Base-by-base conservation (phyloP, 2,329 filamentous ascomycete species). In the Madurella fahalii region DNA sequence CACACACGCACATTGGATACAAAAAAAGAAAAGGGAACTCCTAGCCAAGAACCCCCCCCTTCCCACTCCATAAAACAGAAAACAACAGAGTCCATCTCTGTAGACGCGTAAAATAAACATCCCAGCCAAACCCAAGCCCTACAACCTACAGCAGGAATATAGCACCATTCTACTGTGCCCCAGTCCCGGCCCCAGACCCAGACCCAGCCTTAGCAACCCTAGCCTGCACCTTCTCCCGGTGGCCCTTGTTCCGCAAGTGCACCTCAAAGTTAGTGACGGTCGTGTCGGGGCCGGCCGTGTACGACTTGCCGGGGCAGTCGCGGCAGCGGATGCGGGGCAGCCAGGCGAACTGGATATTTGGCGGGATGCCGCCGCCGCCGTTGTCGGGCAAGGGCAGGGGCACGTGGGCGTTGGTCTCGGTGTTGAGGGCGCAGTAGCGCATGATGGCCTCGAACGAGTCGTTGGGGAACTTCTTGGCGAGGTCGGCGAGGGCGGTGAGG, bases 221-320 rank as follows among this genome's bases (percentile, higher is more conserved):
- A 32, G 52, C 53, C 58, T 85, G 81, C 9, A 92, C 89, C 63
- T 81, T 82, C 62, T 89, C 84, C 64, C 86, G 82, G 70, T 99
- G 94, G 50, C 80, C 77, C 42, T 88, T 83, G 71, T 96, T 96
- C 71, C 86, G 89, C 47, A 97, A 77, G 73, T 99, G 94, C 1
- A 95, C 84, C 72, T 96, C 90, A 60, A 99, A 99, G 67, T 96
- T 95, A 44, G 86, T 86, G 5, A 93, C 89, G 2, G 90, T 91
- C 68, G 82, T 87, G 20, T 87, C 90, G 0, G 92, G 90, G 0
- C 91, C 89, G 0, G 92, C 90, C 0, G 92, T 96, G 71, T 99
- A 99, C 11, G 96, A 77, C 71, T 96, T 97, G 31, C 90, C 90
- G 0, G 90, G 90, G 68, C 94, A 97, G 70, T 99, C 94, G 45